Conservation (phyloP, 2,329 filamentous ascomycete species). For the Ceratocystis destructans region DNA sequence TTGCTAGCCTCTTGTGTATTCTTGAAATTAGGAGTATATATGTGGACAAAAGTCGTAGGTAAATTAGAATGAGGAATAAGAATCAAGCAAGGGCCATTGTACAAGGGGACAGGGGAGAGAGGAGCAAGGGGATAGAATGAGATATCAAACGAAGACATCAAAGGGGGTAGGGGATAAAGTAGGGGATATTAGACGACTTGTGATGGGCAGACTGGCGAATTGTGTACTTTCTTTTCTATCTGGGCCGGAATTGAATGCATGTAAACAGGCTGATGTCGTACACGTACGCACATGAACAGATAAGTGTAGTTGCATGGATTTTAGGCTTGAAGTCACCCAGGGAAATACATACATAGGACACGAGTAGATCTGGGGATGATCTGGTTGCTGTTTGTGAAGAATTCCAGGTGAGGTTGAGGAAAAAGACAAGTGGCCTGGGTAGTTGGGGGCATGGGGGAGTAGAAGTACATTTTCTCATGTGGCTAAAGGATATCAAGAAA, state of each 20-base stretch:
- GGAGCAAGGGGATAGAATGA: background rate
- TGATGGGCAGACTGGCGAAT: background rate
- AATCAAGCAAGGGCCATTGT: conserved; percentile 1
- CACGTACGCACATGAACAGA: background rate
- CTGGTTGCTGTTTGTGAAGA: background rate
- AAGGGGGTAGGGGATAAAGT: background rate
- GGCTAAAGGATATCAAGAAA: background rate
- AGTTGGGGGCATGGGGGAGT: too few relatives aligned
- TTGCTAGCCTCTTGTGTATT: background rate
- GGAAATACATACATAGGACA: background rate
- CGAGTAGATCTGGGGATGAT: background rate
- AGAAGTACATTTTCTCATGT: background rate
- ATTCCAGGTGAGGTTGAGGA: background rate
- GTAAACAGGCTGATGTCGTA: background rate
- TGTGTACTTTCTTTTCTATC: background rate
- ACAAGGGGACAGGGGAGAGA: background rate
- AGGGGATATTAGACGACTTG: background rate
- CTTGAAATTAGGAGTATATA: background rate
- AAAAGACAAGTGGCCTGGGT: too few relatives aligned
- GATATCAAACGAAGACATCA: background rate
- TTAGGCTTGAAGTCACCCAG: background rate
- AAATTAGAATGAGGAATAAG: background rate
- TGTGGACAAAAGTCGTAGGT: background rate
- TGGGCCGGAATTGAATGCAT: background rate
- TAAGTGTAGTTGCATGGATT: background rate